Evolutionary conservation across 2,329 filamentous ascomycete genomes (phyloP).

Genomic region (Zymoseptoria ardabiliae): DNA sequence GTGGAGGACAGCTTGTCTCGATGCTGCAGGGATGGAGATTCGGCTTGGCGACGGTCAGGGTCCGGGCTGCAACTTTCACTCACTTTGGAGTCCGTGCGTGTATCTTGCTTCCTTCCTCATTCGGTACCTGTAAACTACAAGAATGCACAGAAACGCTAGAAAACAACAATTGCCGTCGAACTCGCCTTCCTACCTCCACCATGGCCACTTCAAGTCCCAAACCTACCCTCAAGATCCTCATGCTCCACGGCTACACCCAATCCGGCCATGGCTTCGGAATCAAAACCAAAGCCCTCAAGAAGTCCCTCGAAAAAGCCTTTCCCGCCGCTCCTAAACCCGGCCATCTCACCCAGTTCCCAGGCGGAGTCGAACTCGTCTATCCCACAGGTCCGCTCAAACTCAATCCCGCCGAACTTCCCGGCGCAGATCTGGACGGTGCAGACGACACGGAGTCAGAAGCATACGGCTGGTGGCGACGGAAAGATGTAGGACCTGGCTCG

Average conservation of each 20-base stretch:
- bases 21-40: neutral
- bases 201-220: conserved; percentile 8
- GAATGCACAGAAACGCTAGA: neutral
- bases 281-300: conserved; percentile 82
- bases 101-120: neutral
- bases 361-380: conserved; percentile 40
- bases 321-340: conserved; percentile 48
- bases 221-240: conserved; percentile 39
- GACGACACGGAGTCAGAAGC: conserved; percentile 44
- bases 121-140: neutral
- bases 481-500: conserved; percentile 45
- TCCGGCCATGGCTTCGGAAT: conserved; percentile 76
- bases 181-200: neutral
- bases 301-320: conserved; percentile 69
- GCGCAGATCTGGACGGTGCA: conserved; percentile 36
- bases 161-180: neutral
- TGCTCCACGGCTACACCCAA: conserved; percentile 73
- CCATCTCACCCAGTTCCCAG: conserved; percentile 28
- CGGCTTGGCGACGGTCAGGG: neutral
- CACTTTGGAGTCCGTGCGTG: neutral
- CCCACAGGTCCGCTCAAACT: conserved; percentile 40
- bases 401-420: conserved; percentile 44
- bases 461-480: conserved; percentile 76
- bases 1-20: neutral
- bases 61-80: neutral